phyloP scores from a whole-genome alignment of 768 basidiomycete species.

The Xerocomus spinulosus region DNA sequence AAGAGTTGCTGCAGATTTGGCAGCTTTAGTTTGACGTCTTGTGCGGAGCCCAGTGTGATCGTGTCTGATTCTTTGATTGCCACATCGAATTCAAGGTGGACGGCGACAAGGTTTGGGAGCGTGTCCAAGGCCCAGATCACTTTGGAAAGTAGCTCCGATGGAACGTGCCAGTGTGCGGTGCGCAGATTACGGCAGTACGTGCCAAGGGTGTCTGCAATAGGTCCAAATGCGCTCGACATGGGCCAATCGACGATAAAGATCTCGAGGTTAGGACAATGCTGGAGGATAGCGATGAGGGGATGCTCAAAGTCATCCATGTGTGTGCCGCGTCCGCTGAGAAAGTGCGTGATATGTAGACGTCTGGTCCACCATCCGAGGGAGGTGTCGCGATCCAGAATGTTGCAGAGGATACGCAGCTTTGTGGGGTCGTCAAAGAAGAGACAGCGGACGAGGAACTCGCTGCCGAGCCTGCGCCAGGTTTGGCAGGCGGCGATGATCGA shows the following conservation, averaged over 20 bases:
- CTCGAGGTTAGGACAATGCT: constrained; percentile 67
- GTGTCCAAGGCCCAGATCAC: constrained; percentile 69
- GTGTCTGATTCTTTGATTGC: constrained; percentile 36
- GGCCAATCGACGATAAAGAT: constrained; percentile 69
- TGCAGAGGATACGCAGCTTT: constrained; percentile 49
- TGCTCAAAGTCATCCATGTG: constrained; percentile 48
- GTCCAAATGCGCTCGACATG: constrained; percentile 53
- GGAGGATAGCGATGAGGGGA: constrained; percentile 54
- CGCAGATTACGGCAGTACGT: constrained; percentile 49
- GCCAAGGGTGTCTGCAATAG: constrained; percentile 60
- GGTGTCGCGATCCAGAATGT: constrained; percentile 46
- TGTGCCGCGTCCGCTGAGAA: constrained; percentile 37
- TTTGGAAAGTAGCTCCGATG: constrained; percentile 51
- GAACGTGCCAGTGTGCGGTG: constrained; percentile 58
- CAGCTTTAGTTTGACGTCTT: constrained; percentile 49
- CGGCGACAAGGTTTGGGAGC: constrained; percentile 52
- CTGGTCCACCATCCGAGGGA: constrained; percentile 68
- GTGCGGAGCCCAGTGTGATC: constrained; percentile 57
- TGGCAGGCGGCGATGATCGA: constrained; percentile 66
- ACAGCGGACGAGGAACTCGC: constrained; percentile 64
- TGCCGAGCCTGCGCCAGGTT: constrained; percentile 55
- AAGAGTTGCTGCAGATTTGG: constrained; percentile 59
- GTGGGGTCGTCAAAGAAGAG: constrained; percentile 62
- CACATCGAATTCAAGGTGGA: constrained; percentile 48
- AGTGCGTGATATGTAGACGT: constrained; percentile 64